Conservation (phyloP, 441 rosid species). For the Gossypium davidsonii region DNA sequence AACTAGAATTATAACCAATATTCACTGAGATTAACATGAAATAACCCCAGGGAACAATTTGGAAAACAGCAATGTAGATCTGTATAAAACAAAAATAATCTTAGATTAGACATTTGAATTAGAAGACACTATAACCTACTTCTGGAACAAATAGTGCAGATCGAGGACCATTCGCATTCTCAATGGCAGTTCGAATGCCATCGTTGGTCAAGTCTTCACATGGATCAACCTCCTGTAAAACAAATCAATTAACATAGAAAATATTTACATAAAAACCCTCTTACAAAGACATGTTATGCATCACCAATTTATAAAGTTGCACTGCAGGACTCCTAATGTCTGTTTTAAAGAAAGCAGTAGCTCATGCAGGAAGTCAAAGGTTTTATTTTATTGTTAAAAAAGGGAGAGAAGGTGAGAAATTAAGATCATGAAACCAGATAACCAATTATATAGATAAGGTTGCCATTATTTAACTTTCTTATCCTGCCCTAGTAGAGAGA, state of each 20-base stretch:
- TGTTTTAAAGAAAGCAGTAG: neutral
- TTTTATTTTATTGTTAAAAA: neutral
- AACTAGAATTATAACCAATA: slow-evolving; percentile 11
- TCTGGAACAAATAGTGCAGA: slow-evolving; percentile 87
- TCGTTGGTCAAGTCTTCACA: slow-evolving; percentile 89
- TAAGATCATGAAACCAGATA: neutral
- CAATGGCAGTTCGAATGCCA: slow-evolving; percentile 87
- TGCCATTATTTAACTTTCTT: neutral
- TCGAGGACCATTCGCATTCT: slow-evolving; percentile 93
- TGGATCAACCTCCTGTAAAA: slow-evolving; percentile 81
- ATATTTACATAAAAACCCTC: neutral
- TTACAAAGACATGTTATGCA: neutral
- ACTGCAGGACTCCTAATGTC: neutral
- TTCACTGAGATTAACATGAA: neutral
- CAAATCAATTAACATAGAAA: neutral
- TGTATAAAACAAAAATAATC: slow-evolving; percentile 2
- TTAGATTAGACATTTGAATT: neutral
- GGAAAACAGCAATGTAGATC: neutral
- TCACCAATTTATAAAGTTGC: neutral
- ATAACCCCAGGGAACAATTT: neutral
- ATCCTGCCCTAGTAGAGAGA: neutral
- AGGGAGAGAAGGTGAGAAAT: neutral
- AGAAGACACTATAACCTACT: slow-evolving; percentile 35
- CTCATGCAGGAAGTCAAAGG: neutral
- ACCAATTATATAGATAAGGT: neutral